Evolutionary conservation across 352 stramenopile species (phyloP), one percentile per base, ranked within the genome.

Genomic region (Aphanomyces invadans): DNA sequence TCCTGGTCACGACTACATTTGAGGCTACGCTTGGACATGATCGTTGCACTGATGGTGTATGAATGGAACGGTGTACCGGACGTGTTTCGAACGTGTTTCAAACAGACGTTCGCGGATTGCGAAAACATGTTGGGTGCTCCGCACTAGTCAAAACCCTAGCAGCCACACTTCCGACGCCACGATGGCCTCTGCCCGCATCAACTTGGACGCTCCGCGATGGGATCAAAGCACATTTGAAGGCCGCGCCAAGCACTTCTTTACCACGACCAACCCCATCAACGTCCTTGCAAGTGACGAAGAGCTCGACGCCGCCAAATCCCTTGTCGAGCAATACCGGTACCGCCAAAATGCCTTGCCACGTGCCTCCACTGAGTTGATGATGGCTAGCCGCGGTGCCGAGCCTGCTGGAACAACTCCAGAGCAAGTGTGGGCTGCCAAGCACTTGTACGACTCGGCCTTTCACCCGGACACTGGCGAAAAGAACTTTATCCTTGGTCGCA

Each of bases 401-500:
- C 71, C 73, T 9, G 61, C 70, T 19, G 42, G 69, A 33, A 66
- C 86, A 52, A 66, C 71, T 36, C 79, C 91, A 48, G 85, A 93
- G 51, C 70, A 91, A 29, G 76, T 95, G 57, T 95, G 87, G 87
- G 71, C 69, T n/a, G 82, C 83, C 32, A 91, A 92, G 73, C 79
- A 92, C 64, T 74, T 95, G 57, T 82, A 91, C 45, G 87, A 95
- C 74, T 90, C 80, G 71, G 83, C 87, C 17, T 90, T 93, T 67
- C 89, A 97, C 71, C 87, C 87, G 23, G 86, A 97, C 70, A 96
- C 86, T 21, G 84, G 86, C 56, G 81, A 96, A 74, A 91, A 90
- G 71, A 92, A 96, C 73, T 89, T 92, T 62, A 71, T 91, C 21
- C 71, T 88, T 2, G 86, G 88, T 46, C 79, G 89, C 54, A 96